These are phyloP conservation scores for Candida methanosorbosa DNA, from an alignment of 805 yeast species.

Conservation along the genomic window DNA sequence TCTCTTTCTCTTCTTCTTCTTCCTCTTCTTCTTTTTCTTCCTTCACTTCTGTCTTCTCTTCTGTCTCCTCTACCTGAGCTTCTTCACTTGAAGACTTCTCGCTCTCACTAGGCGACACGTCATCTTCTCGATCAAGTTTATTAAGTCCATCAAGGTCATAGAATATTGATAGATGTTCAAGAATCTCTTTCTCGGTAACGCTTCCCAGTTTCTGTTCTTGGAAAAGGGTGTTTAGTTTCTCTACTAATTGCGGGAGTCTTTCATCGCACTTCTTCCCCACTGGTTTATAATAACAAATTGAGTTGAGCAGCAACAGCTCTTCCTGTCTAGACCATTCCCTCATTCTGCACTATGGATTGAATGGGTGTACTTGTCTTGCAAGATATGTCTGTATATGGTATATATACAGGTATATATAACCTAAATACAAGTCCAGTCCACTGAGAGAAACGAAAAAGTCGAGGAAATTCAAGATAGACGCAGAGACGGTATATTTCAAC, in stretches of 20 bases:
- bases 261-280: conserved; percentile 13
- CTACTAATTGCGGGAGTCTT: conserved; percentile 7
- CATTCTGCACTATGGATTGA: conserved; percentile 3
- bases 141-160: conserved; percentile 20
- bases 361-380: no score
- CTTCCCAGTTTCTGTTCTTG: conserved; percentile 3
- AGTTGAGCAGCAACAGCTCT: conserved; percentile 13
- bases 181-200: conserved; percentile 8
- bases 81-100: conserved; percentile 2
- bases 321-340: conserved; percentile 15
- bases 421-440: no score
- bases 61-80: conserved; percentile 1
- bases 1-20: not conserved
- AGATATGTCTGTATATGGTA: no score
- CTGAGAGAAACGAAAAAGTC: no score
- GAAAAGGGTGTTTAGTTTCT: conserved; percentile 12
- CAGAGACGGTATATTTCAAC: no score
- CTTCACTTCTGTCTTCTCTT: not conserved
- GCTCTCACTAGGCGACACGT: not conserved
- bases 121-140: conserved; percentile 12
- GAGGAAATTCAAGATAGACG: no score
- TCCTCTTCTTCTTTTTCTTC: conserved; percentile 2
- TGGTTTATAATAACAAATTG: conserved; percentile 21
- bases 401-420: no score
- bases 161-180: conserved; percentile 12